Evolutionary conservation across 306 rosid genomes (phyloP).

Genomic region (Vigna unguiculata): DNA sequence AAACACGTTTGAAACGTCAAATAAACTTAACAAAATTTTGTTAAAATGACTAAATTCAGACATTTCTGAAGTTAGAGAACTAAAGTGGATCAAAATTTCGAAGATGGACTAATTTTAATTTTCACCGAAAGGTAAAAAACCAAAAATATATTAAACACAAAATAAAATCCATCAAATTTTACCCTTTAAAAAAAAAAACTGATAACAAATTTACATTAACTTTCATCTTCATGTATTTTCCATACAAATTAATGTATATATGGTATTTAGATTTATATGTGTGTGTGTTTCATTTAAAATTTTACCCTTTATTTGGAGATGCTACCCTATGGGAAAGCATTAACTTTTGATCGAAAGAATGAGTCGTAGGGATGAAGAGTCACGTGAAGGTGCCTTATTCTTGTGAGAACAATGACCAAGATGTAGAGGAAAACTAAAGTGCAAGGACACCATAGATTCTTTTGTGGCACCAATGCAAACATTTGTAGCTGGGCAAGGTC

Average conservation of each 20-base stretch:
- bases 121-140: no score
- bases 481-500: constrained; percentile 42
- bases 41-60: no score
- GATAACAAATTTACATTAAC: no score
- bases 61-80: no score
- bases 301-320: background rate
- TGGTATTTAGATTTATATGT: background rate
- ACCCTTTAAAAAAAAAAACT: no score
- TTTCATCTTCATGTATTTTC: background rate
- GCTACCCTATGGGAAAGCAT: constrained; percentile 27
- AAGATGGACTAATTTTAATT: no score
- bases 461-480: constrained; percentile 28
- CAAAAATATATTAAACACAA: no score
- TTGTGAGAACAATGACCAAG: constrained; percentile 20
- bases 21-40: no score
- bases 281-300: background rate
- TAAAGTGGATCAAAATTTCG: no score
- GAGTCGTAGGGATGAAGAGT: constrained; percentile 30
- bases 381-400: constrained; percentile 51
- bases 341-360: constrained; percentile 18
- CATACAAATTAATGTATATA: background rate
- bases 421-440: constrained; percentile 15
- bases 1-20: no score
- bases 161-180: no score
- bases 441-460: constrained; percentile 25